Evolutionary conservation across 2,329 filamentous ascomycete species (phyloP), one percentile per base, ranked within the genome.

Genomic region (Pyricularia grisea): DNA sequence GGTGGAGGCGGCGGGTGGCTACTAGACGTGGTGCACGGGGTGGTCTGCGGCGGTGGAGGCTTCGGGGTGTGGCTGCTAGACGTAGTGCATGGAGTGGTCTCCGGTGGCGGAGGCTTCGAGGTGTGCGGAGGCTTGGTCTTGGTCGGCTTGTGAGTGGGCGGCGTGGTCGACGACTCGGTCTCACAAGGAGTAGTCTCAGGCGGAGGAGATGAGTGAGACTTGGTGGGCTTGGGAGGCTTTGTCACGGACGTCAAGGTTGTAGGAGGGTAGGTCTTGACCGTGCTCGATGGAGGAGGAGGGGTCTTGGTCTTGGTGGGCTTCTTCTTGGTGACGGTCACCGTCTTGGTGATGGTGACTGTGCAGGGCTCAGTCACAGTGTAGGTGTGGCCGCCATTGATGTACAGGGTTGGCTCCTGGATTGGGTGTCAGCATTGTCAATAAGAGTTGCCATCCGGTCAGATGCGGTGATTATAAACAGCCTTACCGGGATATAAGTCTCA

Each of bases 291-390:
- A 20, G 27, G 30, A 6, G 30, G 50, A 11, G 42, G 66, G 14
- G 66, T 27, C 66, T 28, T 28, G 64, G 64, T 65, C 65, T 61
- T 61, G n/a, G 65, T 33, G 30, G 65, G 65, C 65, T 66, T 66
- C 65, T 61, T 61, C 23, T 68, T 68, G 30, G 20, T 68, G 50
- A 63, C 60, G 30, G 55, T 68, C 10, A 23, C 33, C 12, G 50
- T 61, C 50, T 68, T 58, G 68, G 79, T 82, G 72, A 84, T 76
- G 71, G 82, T 83, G 61, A 64, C 23, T n/a, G 64, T 67, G 17
- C 79, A 81, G 31, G 77, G 75, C 71, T 75, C 71, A 25, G 79
- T 81, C 70, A 78, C 81, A 31, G 80, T 83, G 74, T 81, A 82
- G 67, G 82, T 83, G 68, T 78, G 75, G 70, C 79, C 79, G 69